Conservation (phyloP, 2,329 filamentous ascomycete genomes). For the Nothopassalora personata region DNA sequence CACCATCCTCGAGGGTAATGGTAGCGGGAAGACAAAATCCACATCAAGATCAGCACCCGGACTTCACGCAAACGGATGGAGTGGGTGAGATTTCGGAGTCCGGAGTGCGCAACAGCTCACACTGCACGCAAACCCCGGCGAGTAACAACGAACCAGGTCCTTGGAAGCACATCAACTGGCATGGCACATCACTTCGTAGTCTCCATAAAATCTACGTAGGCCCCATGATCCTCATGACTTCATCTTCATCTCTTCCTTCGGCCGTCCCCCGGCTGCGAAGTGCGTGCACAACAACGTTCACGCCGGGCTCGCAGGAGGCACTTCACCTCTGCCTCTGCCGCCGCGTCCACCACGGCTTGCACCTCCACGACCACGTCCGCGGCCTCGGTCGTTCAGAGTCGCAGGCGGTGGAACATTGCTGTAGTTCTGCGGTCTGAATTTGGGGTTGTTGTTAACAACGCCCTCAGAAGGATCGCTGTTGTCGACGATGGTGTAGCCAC, state of each 20-base stretch:
- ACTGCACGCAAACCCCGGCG: neutral
- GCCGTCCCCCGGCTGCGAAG: neutral
- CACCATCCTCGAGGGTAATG: neutral
- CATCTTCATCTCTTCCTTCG: neutral
- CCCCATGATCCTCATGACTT: neutral
- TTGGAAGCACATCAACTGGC: neutral
- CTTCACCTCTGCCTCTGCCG: constrained; percentile 2
- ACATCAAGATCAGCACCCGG: neutral
- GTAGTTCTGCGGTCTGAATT: constrained; percentile 52
- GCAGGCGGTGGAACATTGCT: constrained; percentile 54
- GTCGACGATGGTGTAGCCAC: constrained; percentile 45
- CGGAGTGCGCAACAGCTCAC: neutral
- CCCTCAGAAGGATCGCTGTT: constrained; percentile 49
- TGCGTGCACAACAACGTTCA: neutral
- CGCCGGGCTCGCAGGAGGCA: constrained; percentile 1
- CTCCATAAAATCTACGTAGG: neutral
- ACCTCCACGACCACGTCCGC: constrained; percentile 22
- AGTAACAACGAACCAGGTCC: neutral
- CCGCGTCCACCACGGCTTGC: constrained; percentile 20
- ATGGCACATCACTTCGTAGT: neutral
- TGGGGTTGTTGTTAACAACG: constrained; percentile 51
- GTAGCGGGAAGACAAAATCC: no score
- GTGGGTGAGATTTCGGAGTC: no score
- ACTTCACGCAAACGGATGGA: neutral
- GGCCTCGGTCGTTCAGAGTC: constrained; percentile 43